Base-by-base conservation (phyloP, 352 stramenopile genomes). In the Phytophthora citrophthora region DNA sequence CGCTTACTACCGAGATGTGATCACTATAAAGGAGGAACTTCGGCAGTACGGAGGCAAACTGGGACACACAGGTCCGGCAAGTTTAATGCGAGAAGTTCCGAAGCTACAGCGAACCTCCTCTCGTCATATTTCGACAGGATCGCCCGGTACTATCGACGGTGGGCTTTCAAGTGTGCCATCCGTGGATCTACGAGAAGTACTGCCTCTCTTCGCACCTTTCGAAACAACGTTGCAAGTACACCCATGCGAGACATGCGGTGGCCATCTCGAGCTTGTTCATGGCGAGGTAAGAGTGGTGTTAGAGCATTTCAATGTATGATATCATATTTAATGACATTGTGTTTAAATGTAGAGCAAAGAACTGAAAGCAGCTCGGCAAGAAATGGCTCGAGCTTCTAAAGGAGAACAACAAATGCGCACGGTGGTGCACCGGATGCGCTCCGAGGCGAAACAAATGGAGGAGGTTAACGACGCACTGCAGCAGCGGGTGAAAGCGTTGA, bases 21-120 rank as follows among this genome's bases (percentile, higher is more conserved):
- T 95, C 55, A 55, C 90, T n/a, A 74, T 95, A 41, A 95, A 95
- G 54, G 86, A 95, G 39, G 81, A 92, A 41, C 63, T 95, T 12
- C 83, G 79, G 1, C 72, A 85, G 18, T 55, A 54, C n/a, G 61
- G 41, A 46, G 52, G 61, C 24, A 75, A 71, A 53, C 15, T 61
- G 12, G 32, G 49, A 29, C 26, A 61, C 54, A 48, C 34, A 36
- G 48, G 38, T 12, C 45, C 52, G 27, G n/a, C 31, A 32, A 10
- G 54, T 56, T 43, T 44, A 44, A 43, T 44, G 18, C 49, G 26
- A 59, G 61, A 70, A 15, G 38, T 18, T 20, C 44, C 51, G 23
- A 60, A 60, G 40, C 32, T 68, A 4, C 58, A 64, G 13, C 51
- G 46, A 43, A 46, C 40, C 1, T 18, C 45, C 38, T 67, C 61